Evolutionary conservation across 1,284 basidiomycete species (phyloP), one percentile per base, ranked within the genome.

Genomic region (Sporisorium scitamineum): DNA sequence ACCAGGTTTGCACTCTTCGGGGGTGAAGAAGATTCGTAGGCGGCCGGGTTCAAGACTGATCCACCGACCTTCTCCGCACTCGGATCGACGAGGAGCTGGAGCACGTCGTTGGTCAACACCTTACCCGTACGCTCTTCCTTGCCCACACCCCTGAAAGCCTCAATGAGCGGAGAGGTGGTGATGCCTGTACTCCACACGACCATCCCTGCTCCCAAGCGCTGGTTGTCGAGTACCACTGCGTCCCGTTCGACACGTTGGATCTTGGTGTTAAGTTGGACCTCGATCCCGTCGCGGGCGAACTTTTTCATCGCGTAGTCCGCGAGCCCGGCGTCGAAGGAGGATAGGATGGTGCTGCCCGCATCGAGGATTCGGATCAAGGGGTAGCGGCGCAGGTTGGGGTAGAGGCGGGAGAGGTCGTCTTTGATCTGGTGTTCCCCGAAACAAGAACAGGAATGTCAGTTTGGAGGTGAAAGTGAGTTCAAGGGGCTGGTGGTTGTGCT

Each of bases 121-220:
- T 90, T 88, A 60, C 90, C 90, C 34, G 93, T 87, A 62, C 90
- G 87, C 9, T 89, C 87, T 81, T 92, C 88, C 22, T 91, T 92
- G 41, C 90, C 81, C 6, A 94, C 84, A 0, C 67, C 90, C 5
- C 86, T 84, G 53, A 93, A 89, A 0, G 88, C 87, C 61, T 89
- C 85, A 52, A 94, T 88, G 45, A 95, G 87, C 9, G 93, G 92
- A 80, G 94, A 94, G 3, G 92, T 90, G 10, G 92, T 89, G 9
- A 95, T 88, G 2, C 93, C 93, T 5, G 93, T 94, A 76, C 24
- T 91, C 94, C 94, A 94, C 20, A 95, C 93, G 6, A 94, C 88
- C 41, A 94, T 87, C 16, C 93, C 93, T 82, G 64, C 64, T 1
- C 10, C 24, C 16, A 63, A 9, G 26, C 31, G 41, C 7, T 53